Percentiles rank a stretch among this genome's conserved stretches.
These are phyloP conservation scores for Myriosclerotinia curreyana DNA, from an alignment of 2,329 filamentous ascomycete species.

Conservation along the genomic window DNA sequence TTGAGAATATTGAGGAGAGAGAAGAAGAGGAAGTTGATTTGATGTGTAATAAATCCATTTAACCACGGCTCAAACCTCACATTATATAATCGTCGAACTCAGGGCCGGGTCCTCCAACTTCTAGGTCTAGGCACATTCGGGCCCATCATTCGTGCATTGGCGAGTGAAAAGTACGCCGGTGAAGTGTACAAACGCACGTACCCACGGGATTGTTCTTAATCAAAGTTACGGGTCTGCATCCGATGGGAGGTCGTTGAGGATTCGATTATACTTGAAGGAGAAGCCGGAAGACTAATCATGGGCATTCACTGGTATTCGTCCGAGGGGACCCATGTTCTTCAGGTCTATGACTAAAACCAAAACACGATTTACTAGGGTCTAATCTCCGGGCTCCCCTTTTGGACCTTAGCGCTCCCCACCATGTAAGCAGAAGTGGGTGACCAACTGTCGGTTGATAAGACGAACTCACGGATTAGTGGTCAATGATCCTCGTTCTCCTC, in stretches of 20 bases:
- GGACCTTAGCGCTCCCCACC: not conserved
- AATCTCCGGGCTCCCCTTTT: constrained; percentile 8
- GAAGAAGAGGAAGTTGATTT: constrained; percentile 11
- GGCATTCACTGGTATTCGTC: not conserved
- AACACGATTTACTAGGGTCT: constrained; percentile 12
- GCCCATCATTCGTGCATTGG: not conserved
- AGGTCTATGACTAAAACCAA: not conserved
- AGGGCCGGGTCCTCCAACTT: constrained; percentile 8
- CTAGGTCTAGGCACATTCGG: not conserved
- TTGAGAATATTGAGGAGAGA: not conserved
- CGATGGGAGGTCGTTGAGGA: not conserved
- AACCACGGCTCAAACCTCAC: not conserved
- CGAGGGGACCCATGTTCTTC: not conserved
- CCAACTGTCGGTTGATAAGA: constrained; percentile 8
- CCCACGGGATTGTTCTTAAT: constrained; percentile 5
- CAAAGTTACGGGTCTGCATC: not conserved
- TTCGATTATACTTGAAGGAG: not conserved
- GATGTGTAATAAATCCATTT: not conserved
- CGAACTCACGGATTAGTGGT: not conserved
- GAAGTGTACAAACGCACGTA: not conserved
- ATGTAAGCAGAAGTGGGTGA: constrained; percentile 1
- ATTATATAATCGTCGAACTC: constrained; percentile 16
- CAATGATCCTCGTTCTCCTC: not conserved
- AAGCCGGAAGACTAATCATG: not conserved
- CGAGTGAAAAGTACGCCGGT: not conserved